Evolutionary conservation across 1,284 basidiomycete species (phyloP), one percentile per base, ranked within the genome.

Genomic region (Schizophyllum commune): DNA sequence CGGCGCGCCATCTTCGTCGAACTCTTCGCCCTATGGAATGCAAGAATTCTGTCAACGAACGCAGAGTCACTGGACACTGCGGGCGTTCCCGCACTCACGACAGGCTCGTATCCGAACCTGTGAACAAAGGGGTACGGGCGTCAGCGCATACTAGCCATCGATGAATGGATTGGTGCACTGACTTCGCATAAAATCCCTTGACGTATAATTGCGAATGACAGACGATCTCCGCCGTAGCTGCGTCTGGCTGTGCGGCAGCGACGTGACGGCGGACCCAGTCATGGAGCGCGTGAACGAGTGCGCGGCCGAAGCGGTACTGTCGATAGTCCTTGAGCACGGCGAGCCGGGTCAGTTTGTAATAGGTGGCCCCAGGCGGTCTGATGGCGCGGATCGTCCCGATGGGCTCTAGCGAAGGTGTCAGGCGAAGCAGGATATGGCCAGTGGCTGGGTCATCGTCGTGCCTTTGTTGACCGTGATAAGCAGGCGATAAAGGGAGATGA

Each of bases 1-100:
- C 61, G 86, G 88, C 67, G 81, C 87, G 54, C 89, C 89, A 62
- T 91, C 89, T 72, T 91, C 89, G 71, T 91, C 86, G 73, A 90
- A 91, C 69, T 85, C 81, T 51, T 80, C 79, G 62, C 89, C 90
- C 88, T 91, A 68, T 61, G 60, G 60, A 61, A 62, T 65, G 68
- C 63, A 65, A 51, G 54, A 22, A 53, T 63, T 56, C 55, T 63
- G 63, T 67, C 60, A 59, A 47, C 27, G 56, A 34, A n/a, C 20
- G 22, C 32, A 32, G 32, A 58, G 27, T 52, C 33, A 32, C 55
- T 34, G 53, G 33, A 62, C 17, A 59, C 55, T 20, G 54, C 56
- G 58, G 68, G 55, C 60, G 56, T 54, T 58, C 61, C 57, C 56
- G 62, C 63, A 63, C 81, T 70, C 71, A 87, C 89, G 79, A 88